Evolutionary conservation across 305 asterid species (phyloP).

Genomic region (Fraxinus angustifolia): DNA sequence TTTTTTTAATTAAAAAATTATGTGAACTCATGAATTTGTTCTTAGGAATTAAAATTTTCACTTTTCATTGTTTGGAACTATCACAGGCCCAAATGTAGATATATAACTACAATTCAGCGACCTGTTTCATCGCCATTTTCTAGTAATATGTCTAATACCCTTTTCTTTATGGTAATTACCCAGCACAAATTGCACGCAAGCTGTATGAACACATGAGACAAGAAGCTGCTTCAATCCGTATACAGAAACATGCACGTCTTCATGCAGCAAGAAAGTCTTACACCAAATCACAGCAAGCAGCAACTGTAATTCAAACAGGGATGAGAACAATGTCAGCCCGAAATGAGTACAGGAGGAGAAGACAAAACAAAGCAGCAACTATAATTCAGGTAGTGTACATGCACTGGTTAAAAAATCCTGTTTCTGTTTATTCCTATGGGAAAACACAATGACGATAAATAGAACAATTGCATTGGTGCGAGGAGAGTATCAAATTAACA

Average conservation of each 20-base stretch:
- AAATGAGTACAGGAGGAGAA: constrained; percentile 66
- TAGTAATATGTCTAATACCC: constrained; percentile 4
- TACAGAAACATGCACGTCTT: constrained; percentile 77
- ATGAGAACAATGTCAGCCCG: constrained; percentile 81
- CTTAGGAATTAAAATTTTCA: neutral
- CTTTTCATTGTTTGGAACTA: constrained; percentile 10
- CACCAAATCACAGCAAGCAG: constrained; percentile 57
- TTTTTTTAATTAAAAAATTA: neutral
- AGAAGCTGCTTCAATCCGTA: constrained; percentile 83
- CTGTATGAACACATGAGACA: constrained; percentile 70
- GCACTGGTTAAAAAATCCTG: neutral
- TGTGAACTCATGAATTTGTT: neutral
- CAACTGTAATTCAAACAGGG: constrained; percentile 75
- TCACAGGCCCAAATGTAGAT: neutral
- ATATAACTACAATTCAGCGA: neutral
- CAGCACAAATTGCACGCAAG: constrained; percentile 78
- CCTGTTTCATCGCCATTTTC: neutral
- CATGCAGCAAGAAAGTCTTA: constrained; percentile 69
- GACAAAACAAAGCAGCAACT: constrained; percentile 75
- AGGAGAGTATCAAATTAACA: neutral
- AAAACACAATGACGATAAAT: neutral
- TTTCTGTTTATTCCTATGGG: neutral
- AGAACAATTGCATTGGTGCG: neutral
- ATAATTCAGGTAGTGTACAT: constrained; percentile 59
- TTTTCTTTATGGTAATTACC: constrained; percentile 20